These are phyloP conservation scores for Diaporthe sp. DNA, from an alignment of 2,329 filamentous ascomycete species.

Conservation along the genomic window DNA sequence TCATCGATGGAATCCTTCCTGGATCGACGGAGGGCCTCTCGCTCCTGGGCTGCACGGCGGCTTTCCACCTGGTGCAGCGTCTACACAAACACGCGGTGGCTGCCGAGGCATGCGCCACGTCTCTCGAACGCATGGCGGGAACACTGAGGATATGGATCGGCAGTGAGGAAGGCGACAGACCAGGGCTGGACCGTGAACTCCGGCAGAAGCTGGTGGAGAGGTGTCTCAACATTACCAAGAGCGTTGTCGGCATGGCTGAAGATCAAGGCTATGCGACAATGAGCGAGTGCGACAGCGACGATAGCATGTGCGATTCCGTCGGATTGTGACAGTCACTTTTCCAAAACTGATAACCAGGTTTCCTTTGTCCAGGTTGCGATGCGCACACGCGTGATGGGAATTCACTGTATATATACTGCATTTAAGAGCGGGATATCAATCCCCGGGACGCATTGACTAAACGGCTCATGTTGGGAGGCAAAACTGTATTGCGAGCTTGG, in stretches of 20 bases:
- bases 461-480: constrained; percentile 28
- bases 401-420: constrained; percentile 37
- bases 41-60: constrained; percentile 71
- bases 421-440: constrained; percentile 13
- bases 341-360: neutral
- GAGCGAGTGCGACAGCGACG: constrained; percentile 61
- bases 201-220: constrained; percentile 68
- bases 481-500: constrained; percentile 27
- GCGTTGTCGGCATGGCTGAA: constrained; percentile 70
- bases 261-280: constrained; percentile 74
- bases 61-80: constrained; percentile 70
- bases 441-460: constrained; percentile 15
- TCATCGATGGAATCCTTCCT: constrained; percentile 65
- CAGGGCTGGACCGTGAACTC: constrained; percentile 65
- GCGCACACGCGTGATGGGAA: constrained; percentile 21
- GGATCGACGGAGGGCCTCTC: constrained; percentile 60
- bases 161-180: constrained; percentile 63
- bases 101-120: constrained; percentile 60
- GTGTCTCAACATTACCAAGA: constrained; percentile 70
- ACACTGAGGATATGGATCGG: constrained; percentile 74
- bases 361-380: constrained; percentile 11
- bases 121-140: constrained; percentile 70
- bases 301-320: constrained; percentile 39
- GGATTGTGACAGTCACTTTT: constrained; percentile 13
- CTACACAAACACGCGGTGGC: constrained; percentile 63